Base-by-base conservation (phyloP, 2,329 filamentous ascomycete genomes). In the Fusarium veterinarium region DNA sequence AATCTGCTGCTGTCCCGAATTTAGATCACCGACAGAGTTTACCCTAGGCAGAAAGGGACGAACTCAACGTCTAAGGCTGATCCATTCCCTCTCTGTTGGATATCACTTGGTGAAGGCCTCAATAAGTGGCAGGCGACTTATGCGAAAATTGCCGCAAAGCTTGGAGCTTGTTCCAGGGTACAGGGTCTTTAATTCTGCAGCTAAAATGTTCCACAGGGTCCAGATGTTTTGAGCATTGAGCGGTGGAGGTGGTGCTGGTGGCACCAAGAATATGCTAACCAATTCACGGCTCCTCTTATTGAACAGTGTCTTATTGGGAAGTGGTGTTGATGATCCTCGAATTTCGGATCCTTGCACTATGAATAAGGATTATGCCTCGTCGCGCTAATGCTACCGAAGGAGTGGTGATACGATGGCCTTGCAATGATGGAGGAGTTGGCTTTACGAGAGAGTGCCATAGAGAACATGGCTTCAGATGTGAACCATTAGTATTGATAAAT, bases 111-210 rank as follows among this genome's bases (percentile, higher is more conserved):
- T n/a, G 25, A 51, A 30, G n/a, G 17, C 31, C 62, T 66, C 37
- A 40, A 13, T 17, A 28, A n/a, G 35, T 9, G 13, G 20, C 17
- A 40, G 13, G 33, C 8, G 19, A 33, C 7, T 20, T 38, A 16
- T 57, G 53, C 64, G 42, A 60, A 68, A 69, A 72, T 72, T 64
- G 31, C 64, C 64, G 69, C 64, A 53, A 31, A 46, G 14, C 13
- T 19, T 25, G 17, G n/a, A 42, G 23, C 13, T 51, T 44, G 17
- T 41, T 38, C 53, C 23, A 23, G 28, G 52, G 42, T 45, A 23
- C 30, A 45, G 3, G 48, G 57, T 40, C 33, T 60, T 56, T 45
- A 19, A 16, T 46, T 25, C 45, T 52, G 68, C 64, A 72, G 64
- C 69, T 58, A 60, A 65, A 45, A 38, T 45, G 35, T 28, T 20